Base-by-base conservation (phyloP, 1,139 yeast genomes). In the Arxiozyma bovina region DNA sequence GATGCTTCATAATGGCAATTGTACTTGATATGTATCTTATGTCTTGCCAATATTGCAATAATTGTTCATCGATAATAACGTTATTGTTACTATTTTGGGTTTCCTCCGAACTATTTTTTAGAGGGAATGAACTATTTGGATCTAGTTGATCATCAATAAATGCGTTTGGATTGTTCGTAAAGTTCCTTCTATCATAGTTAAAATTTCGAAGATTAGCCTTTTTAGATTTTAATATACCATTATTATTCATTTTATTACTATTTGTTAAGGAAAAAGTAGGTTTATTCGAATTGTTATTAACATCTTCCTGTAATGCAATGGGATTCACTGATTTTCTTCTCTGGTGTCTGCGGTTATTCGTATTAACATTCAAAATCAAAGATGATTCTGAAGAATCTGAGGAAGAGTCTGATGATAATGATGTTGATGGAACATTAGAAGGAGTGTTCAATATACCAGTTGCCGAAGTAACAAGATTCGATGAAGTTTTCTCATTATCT, bases 31-130 rank as follows among this genome's bases (percentile, higher is more conserved):
- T 57, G 51, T 64, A 66, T 15, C 61, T 57, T 7, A 63, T 60
- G 43, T 62, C 64, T 12, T 57, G 57, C 64, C 63, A 63, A 52
- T 65, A 61, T 50, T 58, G 61, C 44, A 62, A 61, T 38, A 65
- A 51, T 49, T 61, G 60, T 38, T 52, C 53, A 54, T 64, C 67
- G 7, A 63, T 56, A n/a, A 58, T 60, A 3, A 56, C 42, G 23
- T 38, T 50, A n/a, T 42, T 21, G n/a, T 40, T 45, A 22, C 30
- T 15, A 20, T 49, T 38, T 5, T 48, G 51, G 48, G 43, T 43
- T 12, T 51, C 40, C 42, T 49, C 52, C 21, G 45, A 50, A 41
- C 51, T 20, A 22, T 42, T 34, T 38, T 45, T 27, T 34, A 15
- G 8, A 21, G 27, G 21, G 34, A 34, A 15, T 34, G 38, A 34